Conservation (phyloP, 148 eudicot species). For the Rhododendron ferrugineum region DNA sequence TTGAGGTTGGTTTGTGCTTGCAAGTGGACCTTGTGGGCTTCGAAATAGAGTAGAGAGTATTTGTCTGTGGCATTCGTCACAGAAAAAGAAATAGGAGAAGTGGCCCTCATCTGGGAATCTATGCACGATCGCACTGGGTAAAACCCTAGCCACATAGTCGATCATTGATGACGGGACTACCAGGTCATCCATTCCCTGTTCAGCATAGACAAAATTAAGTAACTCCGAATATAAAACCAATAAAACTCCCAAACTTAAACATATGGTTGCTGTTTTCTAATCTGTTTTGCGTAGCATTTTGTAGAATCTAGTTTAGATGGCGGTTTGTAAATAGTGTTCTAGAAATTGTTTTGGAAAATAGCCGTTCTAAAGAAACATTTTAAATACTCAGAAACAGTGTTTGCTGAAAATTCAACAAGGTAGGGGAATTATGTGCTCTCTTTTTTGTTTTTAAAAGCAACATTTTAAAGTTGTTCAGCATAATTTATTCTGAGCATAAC, state of each 20-base stretch:
- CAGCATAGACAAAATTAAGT: neutral
- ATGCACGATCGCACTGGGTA: constrained; percentile 56
- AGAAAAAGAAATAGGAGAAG: constrained; percentile 72
- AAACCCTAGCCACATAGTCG: constrained; percentile 54
- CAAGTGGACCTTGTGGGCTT: constrained; percentile 60
- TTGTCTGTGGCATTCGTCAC: constrained; percentile 70
- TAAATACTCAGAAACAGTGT: neutral
- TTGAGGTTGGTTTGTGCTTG: constrained; percentile 18
- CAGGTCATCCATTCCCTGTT: constrained; percentile 78
- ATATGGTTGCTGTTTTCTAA: neutral
- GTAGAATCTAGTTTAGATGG: neutral
- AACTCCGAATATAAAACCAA: neutral
- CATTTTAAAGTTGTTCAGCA: neutral
- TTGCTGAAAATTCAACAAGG: neutral
- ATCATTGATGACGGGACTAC: constrained; percentile 80
- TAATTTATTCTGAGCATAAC: neutral
- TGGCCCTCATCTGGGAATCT: constrained; percentile 73
- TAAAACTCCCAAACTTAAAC: neutral
- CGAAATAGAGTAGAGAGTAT: constrained; percentile 72
- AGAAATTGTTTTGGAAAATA: neutral
- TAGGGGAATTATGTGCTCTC: neutral
- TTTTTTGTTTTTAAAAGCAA: neutral
- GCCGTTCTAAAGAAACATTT: neutral
- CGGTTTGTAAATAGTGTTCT: neutral
- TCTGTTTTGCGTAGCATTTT: neutral